Evolutionary conservation across 202 grass and related monocot species (phyloP), one percentile per base, ranked within the genome.

Genomic region (Carex sylvatica): DNA sequence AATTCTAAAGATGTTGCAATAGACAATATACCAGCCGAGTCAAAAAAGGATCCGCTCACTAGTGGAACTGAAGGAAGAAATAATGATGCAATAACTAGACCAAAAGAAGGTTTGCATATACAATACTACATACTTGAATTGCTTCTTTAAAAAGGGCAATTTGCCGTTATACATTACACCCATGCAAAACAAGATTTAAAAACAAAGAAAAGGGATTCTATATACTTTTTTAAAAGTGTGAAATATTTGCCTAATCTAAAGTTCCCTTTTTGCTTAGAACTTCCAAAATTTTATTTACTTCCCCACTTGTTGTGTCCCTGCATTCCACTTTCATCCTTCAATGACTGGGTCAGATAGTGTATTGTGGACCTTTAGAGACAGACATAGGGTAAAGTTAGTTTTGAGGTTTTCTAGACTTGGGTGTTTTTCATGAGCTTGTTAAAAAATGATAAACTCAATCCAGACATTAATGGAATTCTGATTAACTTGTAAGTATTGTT

Each of bases 41-140:
- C 60, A 35, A 87, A 82, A 70, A 91, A 74, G 67, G 88, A 81
- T 28, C 55, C 11, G 22, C 24, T 75, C 61, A 56, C 66, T 64
- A 82, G 52, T 62, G 76, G 82, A 51, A 49, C 33, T 81, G 92
- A 88, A 78, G 75, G 81, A 33, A 91, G 76, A 70, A 78, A 91
- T 80, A 71, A 46, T 76, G 92, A 54, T 68, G 87, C 91, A 86
- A 84, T 87, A 62, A 77, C 85, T 70, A 92, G 96, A 87, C 89
- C 89, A 71, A 98, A 92, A 89, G 95, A 98, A 93, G 92, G 96
- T 90, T 74, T 56, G 36, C 53, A 31, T 68, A 33, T 80, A 74
- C 70, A 70, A 28, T 36, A 33, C 69, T 30, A 11, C 4, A 40
- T 76, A 76, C 47, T 56, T 76, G 13, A 24, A 35, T 33, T 56